A percentile compares a stretch with the other conserved stretches of the same genome.
Conservation (phyloP, 495 filamentous ascomycete genomes). For the Lophium mytilinum region DNA sequence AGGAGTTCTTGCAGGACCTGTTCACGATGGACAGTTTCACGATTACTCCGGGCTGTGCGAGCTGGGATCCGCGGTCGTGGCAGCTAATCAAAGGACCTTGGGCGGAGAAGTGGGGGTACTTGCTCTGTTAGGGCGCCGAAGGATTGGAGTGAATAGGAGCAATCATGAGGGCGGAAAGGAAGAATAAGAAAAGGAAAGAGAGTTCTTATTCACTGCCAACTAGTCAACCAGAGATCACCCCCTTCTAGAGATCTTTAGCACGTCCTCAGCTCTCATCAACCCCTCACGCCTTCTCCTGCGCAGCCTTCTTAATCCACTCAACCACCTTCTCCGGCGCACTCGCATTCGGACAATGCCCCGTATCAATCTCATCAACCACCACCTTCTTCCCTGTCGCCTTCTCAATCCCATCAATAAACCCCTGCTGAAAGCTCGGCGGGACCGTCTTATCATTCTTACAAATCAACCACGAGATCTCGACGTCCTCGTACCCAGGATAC, state of each 20-base stretch:
- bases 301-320: neutral
- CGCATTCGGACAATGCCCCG: neutral
- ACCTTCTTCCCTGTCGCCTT: neutral
- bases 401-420: neutral
- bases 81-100: constrained; percentile 8
- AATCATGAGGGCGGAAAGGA: too few species aligned
- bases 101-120: constrained; percentile 21
- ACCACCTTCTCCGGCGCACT: neutral
- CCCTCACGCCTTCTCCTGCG: neutral
- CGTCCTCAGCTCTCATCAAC: too few species aligned
- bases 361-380: neutral
- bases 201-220: too few species aligned
- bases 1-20: constrained; percentile 15
- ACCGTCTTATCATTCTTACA: neutral
- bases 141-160: too few species aligned
- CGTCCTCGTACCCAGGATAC: neutral
- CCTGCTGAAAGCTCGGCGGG: neutral
- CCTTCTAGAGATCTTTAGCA: too few species aligned
- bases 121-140: neutral
- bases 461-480: neutral
- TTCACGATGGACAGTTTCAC: constrained; percentile 13
- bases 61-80: constrained; percentile 22
- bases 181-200: too few species aligned
- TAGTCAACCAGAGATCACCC: too few species aligned
- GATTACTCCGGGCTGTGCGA: constrained; percentile 4